Percentiles rank a stretch among this genome's conserved stretches.
Evolutionary conservation across 2,329 filamentous ascomycete genomes (phyloP).

Genomic region (Pseudogymnoascus destructans): DNA sequence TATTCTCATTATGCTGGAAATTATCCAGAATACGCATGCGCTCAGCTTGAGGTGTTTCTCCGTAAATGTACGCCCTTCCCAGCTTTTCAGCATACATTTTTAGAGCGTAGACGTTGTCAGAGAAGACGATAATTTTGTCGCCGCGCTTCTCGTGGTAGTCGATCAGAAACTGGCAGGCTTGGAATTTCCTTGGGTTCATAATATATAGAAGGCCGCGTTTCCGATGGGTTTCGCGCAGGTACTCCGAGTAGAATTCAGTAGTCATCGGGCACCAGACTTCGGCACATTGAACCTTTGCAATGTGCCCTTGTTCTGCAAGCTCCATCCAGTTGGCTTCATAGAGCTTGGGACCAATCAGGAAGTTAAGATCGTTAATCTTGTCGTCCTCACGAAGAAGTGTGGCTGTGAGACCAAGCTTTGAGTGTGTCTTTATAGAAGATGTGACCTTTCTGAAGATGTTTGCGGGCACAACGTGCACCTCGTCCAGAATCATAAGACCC

Average conservation of each 20-base stretch:
- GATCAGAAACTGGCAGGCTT: conserved; percentile 95
- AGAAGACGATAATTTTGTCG: conserved; percentile 97
- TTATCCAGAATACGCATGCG: conserved; percentile 81
- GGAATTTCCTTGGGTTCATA: conserved; percentile 96
- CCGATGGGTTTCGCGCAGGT: conserved; percentile 57
- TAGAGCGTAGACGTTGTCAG: conserved; percentile 89
- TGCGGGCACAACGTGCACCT: conserved; percentile 95
- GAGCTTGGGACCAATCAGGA: conserved; percentile 90
- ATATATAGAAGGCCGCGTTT: conserved; percentile 68
- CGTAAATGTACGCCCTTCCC: conserved; percentile 81
- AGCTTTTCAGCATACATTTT: conserved; percentile 74
- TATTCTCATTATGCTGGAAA: conserved; percentile 80
- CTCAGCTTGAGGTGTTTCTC: conserved; percentile 73
- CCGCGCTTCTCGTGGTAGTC: conserved; percentile 91
- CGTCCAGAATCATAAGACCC: conserved; percentile 93
- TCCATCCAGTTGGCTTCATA: conserved; percentile 99
- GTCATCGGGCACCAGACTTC: conserved; percentile 99
- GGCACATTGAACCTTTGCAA: conserved; percentile 91
- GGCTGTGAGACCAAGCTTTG: conserved; percentile 86
- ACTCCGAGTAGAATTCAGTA: conserved; percentile 93
- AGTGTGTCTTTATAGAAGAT: conserved; percentile 83
- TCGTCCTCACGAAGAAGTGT: conserved; percentile 93
- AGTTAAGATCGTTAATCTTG: conserved; percentile 95
- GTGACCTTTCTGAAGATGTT: conserved; percentile 94
- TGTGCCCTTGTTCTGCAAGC: conserved; percentile 89